Evolutionary conservation across 1,284 basidiomycete genomes (phyloP).

Genomic region (Amylostereum areolatum): DNA sequence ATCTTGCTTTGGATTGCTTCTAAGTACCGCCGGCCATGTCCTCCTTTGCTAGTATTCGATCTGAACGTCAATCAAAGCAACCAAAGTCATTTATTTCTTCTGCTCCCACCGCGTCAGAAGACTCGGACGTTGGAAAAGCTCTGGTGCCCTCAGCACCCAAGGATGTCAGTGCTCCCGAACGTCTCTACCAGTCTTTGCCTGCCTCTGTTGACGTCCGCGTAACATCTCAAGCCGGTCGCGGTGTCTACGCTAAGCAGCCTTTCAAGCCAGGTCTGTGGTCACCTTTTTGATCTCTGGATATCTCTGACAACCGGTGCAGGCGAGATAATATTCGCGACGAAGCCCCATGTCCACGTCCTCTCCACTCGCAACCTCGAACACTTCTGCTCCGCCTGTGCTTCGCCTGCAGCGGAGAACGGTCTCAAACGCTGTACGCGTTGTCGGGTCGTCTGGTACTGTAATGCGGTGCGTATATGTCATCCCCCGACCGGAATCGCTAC

Average conservation of each 20-base stretch:
- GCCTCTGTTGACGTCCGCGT: conserved; percentile 16
- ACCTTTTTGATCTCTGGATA: background rate
- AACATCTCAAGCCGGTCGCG: conserved; percentile 18
- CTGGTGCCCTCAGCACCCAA: background rate
- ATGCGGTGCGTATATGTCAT: conserved; percentile 38
- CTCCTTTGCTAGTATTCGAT: conserved; percentile 13
- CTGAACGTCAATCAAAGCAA: conserved; percentile 9
- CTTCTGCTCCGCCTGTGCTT: conserved; percentile 68
- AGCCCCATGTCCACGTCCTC: conserved; percentile 61
- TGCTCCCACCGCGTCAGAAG: conserved; percentile 9
- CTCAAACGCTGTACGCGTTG: conserved; percentile 72
- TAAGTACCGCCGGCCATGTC: conserved; percentile 9
- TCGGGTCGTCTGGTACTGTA: conserved; percentile 67
- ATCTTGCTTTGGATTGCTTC: background rate
- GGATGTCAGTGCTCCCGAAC: background rate
- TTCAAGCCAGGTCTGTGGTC: conserved; percentile 32
- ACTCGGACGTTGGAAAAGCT: conserved; percentile 16
- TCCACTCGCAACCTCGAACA: conserved; percentile 55
- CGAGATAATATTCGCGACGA: conserved; percentile 44
- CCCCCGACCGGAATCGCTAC: background rate
- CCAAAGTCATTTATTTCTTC: conserved; percentile 18
- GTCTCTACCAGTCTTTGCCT: conserved; percentile 17
- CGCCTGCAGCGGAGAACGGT: conserved; percentile 24
- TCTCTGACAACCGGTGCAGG: conserved; percentile 36
- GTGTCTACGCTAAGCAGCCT: conserved; percentile 25